Conservation (phyloP, 495 filamentous ascomycete species). For the Penicillium coffeae region DNA sequence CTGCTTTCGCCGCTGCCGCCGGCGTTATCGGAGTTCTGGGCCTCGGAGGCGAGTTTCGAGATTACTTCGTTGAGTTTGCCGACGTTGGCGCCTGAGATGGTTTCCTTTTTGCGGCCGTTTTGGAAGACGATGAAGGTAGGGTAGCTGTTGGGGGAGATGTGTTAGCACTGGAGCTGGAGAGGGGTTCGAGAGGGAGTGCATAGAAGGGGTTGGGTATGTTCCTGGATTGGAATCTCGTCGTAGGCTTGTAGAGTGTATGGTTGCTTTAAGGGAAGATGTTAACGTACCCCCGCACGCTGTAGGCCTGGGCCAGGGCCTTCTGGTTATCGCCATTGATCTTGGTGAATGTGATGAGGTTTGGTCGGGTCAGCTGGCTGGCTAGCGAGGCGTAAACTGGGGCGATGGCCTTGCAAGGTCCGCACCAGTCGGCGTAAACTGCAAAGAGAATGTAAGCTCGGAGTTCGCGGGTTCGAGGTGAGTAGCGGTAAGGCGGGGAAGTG, state of each 20-base stretch:
- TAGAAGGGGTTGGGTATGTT: not conserved
- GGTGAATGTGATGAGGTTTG: constrained; percentile 72
- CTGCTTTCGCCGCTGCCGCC: constrained; percentile 38
- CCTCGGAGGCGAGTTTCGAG: constrained; percentile 68
- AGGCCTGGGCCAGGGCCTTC: constrained; percentile 65
- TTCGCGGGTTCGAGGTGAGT: constrained; percentile 9
- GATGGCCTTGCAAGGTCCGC: constrained; percentile 77
- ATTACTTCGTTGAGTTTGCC: constrained; percentile 63
- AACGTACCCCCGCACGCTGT: constrained; percentile 67
- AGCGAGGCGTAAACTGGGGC: constrained; percentile 82
- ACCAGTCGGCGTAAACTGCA: constrained; percentile 84
- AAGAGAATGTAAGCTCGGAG: too few relatives aligned
- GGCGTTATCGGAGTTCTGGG: constrained; percentile 50
- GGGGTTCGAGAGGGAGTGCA: not conserved
- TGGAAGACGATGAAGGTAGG: constrained; percentile 94
- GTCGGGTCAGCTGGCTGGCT: constrained; percentile 64
- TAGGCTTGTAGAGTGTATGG: constrained; percentile 3
- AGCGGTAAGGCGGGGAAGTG: constrained; percentile 4
- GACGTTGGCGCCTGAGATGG: constrained; percentile 70
- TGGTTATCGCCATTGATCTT: constrained; percentile 83
- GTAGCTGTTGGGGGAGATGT: constrained; percentile 8
- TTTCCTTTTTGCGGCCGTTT: constrained; percentile 59
- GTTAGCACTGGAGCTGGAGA: not conserved
- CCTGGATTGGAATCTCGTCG: not conserved
- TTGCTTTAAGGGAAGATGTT: not conserved